Conservation (phyloP, 108 stramenopile species). For the Conticribra guillardii region DNA sequence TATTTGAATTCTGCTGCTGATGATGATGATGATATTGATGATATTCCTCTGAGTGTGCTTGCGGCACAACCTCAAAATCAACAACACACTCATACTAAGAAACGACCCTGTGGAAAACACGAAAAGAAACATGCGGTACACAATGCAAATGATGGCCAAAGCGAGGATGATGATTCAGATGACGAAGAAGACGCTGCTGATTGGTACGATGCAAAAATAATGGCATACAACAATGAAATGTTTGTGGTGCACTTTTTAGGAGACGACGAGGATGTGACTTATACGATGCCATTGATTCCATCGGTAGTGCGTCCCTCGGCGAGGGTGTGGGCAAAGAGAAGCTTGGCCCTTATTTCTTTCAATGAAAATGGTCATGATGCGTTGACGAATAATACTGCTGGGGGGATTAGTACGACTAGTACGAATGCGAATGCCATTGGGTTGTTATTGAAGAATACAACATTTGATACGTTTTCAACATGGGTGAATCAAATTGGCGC, state of each 20-base stretch:
- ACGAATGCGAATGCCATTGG: not conserved
- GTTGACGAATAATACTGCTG: not conserved
- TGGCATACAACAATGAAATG: slow-evolving; percentile 31
- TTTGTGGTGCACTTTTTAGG: slow-evolving; percentile 62
- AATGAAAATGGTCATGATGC: slow-evolving; percentile 1
- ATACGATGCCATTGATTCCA: slow-evolving; percentile 62
- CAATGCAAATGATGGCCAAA: slow-evolving; percentile 13
- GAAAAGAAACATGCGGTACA: not conserved
- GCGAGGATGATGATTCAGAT: slow-evolving; percentile 38
- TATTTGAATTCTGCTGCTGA: not conserved
- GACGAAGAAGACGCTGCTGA: slow-evolving; percentile 58
- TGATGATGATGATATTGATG: slow-evolving; percentile 19
- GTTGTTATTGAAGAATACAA: not conserved
- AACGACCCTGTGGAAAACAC: not conserved
- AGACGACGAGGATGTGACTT: slow-evolving; percentile 67
- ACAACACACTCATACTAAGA: not conserved
- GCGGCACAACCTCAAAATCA: not conserved
- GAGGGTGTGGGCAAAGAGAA: slow-evolving; percentile 68
- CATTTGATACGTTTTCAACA: slow-evolving; percentile 12
- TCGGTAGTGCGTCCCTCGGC: slow-evolving; percentile 74
- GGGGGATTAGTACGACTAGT: not conserved
- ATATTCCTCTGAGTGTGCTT: slow-evolving; percentile 7
- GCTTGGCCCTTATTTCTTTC: slow-evolving; percentile 52
- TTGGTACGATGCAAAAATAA: slow-evolving; percentile 82
- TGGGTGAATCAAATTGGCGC: slow-evolving; percentile 4